phyloP scores from a whole-genome alignment of 495 filamentous ascomycete genomes.

The Neurospora sp. region DNA sequence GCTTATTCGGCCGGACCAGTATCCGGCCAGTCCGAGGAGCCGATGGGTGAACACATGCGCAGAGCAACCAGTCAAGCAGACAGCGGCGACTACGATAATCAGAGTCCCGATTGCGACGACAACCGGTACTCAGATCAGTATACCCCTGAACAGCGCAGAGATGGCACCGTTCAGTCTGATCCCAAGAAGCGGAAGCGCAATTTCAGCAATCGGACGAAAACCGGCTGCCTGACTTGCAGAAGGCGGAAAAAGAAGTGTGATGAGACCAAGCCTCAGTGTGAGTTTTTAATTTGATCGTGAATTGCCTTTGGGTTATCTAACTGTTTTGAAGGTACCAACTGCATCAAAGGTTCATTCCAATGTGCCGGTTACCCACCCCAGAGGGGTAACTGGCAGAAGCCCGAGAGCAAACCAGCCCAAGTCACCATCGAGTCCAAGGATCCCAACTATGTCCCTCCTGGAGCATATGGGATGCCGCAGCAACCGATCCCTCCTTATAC shows the following conservation, averaged over 20 bases:
- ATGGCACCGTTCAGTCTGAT: slow-evolving; percentile 51
- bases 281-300: slow-evolving; percentile 16
- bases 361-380: slow-evolving; percentile 83
- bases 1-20: slow-evolving; percentile 29
- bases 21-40: slow-evolving; percentile 37
- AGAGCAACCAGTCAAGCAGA: slow-evolving; percentile 31
- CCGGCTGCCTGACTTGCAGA: slow-evolving; percentile 91
- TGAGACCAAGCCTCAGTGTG: slow-evolving; percentile 89
- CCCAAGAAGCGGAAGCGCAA: slow-evolving; percentile 74
- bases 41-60: slow-evolving; percentile 28
- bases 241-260: slow-evolving; percentile 98
- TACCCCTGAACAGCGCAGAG: slow-evolving; percentile 36
- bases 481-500: slow-evolving; percentile 21
- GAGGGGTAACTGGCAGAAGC: slow-evolving; percentile 59
- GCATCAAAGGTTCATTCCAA: slow-evolving; percentile 79
- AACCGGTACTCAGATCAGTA: slow-evolving; percentile 34
- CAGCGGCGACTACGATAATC: slow-evolving; percentile 31
- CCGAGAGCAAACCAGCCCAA: slow-evolving; percentile 50
- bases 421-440: slow-evolving; percentile 83
- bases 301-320: slow-evolving; percentile 5
- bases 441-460: slow-evolving; percentile 48
- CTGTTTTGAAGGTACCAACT: slow-evolving; percentile 69
- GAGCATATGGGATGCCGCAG: slow-evolving; percentile 43
- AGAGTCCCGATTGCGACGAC: slow-evolving; percentile 42
- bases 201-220: slow-evolving; percentile 96